Evolutionary conservation across 2,329 filamentous ascomycete species (phyloP).

Genomic region (Monilinia polystroma): DNA sequence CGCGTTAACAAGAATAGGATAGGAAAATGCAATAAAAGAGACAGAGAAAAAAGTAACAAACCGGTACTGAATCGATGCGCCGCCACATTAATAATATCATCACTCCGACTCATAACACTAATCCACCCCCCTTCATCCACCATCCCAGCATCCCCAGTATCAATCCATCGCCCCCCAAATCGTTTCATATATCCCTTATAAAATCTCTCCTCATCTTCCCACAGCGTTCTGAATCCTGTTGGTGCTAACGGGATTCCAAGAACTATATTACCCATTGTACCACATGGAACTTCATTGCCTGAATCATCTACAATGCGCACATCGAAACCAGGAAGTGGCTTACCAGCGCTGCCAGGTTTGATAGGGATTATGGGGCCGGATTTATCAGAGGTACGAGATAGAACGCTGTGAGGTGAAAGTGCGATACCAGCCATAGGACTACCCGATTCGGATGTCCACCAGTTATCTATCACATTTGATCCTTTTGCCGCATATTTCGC

Average conservation of each 20-base stretch:
- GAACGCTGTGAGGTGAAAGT: constrained; percentile 60
- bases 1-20: not conserved
- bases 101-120: constrained; percentile 62
- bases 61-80: constrained; percentile 88
- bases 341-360: constrained; percentile 84
- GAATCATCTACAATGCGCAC: constrained; percentile 80
- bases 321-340: constrained; percentile 89
- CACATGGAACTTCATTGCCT: constrained; percentile 67
- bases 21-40: not conserved
- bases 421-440: constrained; percentile 67
- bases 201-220: constrained; percentile 82
- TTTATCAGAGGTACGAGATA: constrained; percentile 46
- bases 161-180: constrained; percentile 79
- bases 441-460: constrained; percentile 72
- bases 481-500: constrained; percentile 61
- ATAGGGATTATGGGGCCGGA: constrained; percentile 54
- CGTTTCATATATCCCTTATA: constrained; percentile 81
- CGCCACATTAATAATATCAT: constrained; percentile 95
- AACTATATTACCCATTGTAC: constrained; percentile 89
- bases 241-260: constrained; percentile 79
- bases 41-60: constrained; percentile 44
- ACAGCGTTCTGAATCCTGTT: constrained; percentile 81
- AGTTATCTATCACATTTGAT: constrained; percentile 67
- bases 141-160: constrained; percentile 88
- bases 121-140: constrained; percentile 72